Evolutionary conservation across 1,284 basidiomycete species (phyloP), one percentile per base, ranked within the genome.

Genomic region (Ustilago esculenta): DNA sequence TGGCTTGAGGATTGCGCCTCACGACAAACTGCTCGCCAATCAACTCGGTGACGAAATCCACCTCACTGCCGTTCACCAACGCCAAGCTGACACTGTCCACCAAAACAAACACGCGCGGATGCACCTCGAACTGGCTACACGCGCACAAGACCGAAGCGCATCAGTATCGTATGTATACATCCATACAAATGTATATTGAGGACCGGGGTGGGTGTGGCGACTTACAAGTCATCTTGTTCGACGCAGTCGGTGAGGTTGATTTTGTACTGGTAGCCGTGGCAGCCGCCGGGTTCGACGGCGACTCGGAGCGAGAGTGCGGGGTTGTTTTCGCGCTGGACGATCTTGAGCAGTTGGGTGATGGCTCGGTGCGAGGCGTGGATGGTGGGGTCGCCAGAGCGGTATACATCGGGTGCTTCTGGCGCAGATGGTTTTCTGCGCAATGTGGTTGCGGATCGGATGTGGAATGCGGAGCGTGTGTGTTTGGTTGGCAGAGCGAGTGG

Each of bases 231-330:
- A 59, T 81, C 80, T 0, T 80, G 66, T 44, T 85, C 85, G 21
- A 83, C 80, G 40, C 85, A 75, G 21, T 78, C 86, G 2, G 90
- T 88, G 1, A 94, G 85, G 58, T 89, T 88, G 85, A 95, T 87
- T 80, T 91, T 92, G 83, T 94, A 94, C 77, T 94, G 91, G 77
- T 94, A 94, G 27, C 92, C 92, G 75, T 95, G 92, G 76, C 92
- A 94, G 32, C 92, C 93, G 15, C 92, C 92, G 4, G 90, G 91
- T 79, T 94, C 92, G 21, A 95, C 90, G 0, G 88, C 84, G 73
- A 95, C 85, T 59, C 92, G 85, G 14, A 94, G 84, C 2, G 88
- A 89, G 18, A 90, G 85, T 25, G 86, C 75, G 0, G 87, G 81
- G 70, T 90, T 86, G 7, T 85, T 84, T 72, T 90, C 86, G 14